phyloP scores from a whole-genome alignment of 225 moss, liverwort and hornwort genomes.

The Marchantia polymorpha region DNA sequence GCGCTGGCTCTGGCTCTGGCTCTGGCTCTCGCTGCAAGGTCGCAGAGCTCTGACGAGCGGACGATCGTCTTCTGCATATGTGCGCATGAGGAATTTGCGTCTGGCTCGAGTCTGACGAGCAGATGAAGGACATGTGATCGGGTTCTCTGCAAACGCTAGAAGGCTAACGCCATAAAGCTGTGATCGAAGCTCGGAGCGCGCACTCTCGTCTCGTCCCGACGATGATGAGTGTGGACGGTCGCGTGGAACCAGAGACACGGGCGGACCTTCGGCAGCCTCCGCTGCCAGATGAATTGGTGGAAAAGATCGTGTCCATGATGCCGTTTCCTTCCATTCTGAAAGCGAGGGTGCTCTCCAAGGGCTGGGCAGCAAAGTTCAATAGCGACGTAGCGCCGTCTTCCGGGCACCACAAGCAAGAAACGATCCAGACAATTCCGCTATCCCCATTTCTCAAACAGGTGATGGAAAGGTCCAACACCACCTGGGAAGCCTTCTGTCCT shows the following conservation, averaged over 20 bases:
- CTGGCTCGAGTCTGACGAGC: neutral
- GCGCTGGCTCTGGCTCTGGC: neutral
- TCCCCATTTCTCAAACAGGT: conserved; percentile 13
- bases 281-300: conserved; percentile 20
- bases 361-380: conserved; percentile 18
- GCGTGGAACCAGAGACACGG: neutral
- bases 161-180: neutral
- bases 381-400: neutral
- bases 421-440: too few relatives aligned
- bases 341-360: conserved; percentile 21
- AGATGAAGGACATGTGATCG: neutral
- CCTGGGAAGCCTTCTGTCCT: conserved; percentile 13
- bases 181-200: neutral
- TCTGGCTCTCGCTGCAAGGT: neutral
- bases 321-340: conserved; percentile 21
- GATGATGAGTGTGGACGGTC: neutral
- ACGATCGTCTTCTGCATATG: neutral
- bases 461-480: conserved; percentile 6
- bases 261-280: neutral
- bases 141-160: neutral
- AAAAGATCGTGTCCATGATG: conserved; percentile 19
- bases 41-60: neutral
- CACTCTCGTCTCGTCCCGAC: neutral
- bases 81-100: neutral
- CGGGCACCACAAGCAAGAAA: neutral